A percentile compares a stretch with the other conserved stretches of the same genome.
These are phyloP conservation scores for Neurospora sublineolata DNA, from an alignment of 495 filamentous ascomycete species.

Conservation along the genomic window DNA sequence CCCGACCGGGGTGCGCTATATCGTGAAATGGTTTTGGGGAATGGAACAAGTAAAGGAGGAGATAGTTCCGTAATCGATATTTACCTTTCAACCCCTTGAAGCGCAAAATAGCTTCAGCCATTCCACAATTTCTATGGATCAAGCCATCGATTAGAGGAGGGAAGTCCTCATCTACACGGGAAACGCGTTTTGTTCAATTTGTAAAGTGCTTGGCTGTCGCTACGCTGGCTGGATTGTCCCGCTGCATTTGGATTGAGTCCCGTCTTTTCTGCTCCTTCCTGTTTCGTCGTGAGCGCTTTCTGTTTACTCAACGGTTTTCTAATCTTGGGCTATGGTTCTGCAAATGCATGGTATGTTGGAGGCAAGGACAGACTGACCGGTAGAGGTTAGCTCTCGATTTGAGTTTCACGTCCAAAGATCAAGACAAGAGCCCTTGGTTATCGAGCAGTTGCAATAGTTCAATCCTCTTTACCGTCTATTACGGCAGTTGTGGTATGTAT, in stretches of 20 bases:
- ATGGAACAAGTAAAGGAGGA: neutral
- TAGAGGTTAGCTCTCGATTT: neutral
- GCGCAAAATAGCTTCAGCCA: neutral
- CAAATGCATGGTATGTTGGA: neutral
- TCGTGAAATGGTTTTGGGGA: neutral
- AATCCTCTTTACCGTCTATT: neutral
- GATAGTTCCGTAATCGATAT: neutral
- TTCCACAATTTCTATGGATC: neutral
- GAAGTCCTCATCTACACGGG: neutral
- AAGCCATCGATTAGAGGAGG: neutral
- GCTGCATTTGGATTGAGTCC: neutral
- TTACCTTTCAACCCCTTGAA: neutral
- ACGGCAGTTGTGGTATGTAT: neutral
- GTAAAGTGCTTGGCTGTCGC: neutral
- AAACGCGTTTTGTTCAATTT: neutral
- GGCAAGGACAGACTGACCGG: neutral
- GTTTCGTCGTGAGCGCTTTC: neutral
- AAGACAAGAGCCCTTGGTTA: neutral
- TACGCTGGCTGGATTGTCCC: neutral
- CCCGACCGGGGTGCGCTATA: neutral
- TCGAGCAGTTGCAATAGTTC: neutral
- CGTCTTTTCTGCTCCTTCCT: neutral
- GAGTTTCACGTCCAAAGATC: no score
- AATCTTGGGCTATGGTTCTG: neutral
- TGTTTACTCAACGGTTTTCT: neutral